Evolutionary conservation across 1,139 yeast species (phyloP).

Genomic region (Debaryomyces coudertii): DNA sequence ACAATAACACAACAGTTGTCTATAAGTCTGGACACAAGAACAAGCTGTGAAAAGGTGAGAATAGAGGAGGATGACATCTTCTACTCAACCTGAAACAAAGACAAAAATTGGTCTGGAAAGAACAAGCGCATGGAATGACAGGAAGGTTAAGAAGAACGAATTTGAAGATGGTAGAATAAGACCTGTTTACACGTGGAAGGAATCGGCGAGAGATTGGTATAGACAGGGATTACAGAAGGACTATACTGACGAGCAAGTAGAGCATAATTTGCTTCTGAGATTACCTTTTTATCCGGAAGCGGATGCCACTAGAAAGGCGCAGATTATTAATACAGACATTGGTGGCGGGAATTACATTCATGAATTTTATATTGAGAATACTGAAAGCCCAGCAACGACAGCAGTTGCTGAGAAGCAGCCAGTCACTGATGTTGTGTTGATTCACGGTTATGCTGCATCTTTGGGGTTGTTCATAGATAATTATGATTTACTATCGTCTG

Average conservation of each 20-base stretch:
- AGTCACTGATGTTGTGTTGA: conserved; percentile 41
- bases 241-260: conserved; percentile 35
- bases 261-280: conserved; percentile 40
- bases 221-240: conserved; percentile 30
- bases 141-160: conserved; percentile 14
- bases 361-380: conserved; percentile 54
- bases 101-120: background rate
- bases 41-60: background rate
- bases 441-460: conserved; percentile 54
- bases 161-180: conserved; percentile 22
- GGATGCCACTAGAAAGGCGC: conserved; percentile 53
- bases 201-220: conserved; percentile 44
- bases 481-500: conserved; percentile 39
- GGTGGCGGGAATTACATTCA: conserved; percentile 54
- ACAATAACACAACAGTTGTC: background rate
- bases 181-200: conserved; percentile 30
- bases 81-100: conserved; percentile 4
- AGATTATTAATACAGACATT: conserved; percentile 53
- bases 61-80: background rate
- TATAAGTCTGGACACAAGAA: background rate
- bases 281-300: conserved; percentile 63
- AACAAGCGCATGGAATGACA: background rate
- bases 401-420: conserved; percentile 16
- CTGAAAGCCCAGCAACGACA: conserved; percentile 18
- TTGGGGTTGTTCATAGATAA: conserved; percentile 48